Evolutionary conservation across 2,329 filamentous ascomycete species (phyloP), one percentile per base, ranked within the genome.

Genomic region (Aspergillus jensenii): DNA sequence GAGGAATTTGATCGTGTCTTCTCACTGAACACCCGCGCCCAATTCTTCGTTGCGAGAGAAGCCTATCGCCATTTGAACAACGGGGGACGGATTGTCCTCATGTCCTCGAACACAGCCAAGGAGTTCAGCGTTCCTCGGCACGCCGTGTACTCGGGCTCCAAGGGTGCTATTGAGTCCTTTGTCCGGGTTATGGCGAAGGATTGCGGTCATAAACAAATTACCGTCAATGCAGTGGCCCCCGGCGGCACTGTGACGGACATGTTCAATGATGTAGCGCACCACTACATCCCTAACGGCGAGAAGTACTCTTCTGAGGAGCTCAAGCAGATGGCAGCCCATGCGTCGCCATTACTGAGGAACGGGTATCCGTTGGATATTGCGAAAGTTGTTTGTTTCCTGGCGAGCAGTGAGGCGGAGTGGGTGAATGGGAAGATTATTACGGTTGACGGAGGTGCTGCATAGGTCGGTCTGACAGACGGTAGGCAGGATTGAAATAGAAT

Each of bases 141-240:
- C 72, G 82, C 87, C 14, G 81, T 92, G 48, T 92, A 92, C 80
- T 89, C 88, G 21, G 88, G 85, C 14, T 86, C 82, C 73, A 92
- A 92, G 81, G 89, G 88, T 66, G 86, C 89, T 39, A 87, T 91
- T 60, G 89, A 91, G 75, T 88, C 87, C 11, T 90, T 91, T 74
- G 87, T 89, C 65, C 87, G 89, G 72, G 86, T 84, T 66, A 89
- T 91, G 76, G 87, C 89, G 5, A 87, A 82, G 70, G 87, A 90
- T 78, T 86, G 84, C 64, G 85, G 87, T 54, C 83, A 87, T 77
- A 82, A 86, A 67, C 84, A 84, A 56, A 87, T 88, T 70, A 88
- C 86, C 0, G 85, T 88, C 71, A 89, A 89, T 68, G 84, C 83
- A 45, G 80, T 89, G 33, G 87, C 87, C 0, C 87, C 87, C 0